Evolutionary conservation across 2,329 filamentous ascomycete genomes (phyloP), one percentile per base, ranked within the genome.

Genomic region (Falciphora oryzae): DNA sequence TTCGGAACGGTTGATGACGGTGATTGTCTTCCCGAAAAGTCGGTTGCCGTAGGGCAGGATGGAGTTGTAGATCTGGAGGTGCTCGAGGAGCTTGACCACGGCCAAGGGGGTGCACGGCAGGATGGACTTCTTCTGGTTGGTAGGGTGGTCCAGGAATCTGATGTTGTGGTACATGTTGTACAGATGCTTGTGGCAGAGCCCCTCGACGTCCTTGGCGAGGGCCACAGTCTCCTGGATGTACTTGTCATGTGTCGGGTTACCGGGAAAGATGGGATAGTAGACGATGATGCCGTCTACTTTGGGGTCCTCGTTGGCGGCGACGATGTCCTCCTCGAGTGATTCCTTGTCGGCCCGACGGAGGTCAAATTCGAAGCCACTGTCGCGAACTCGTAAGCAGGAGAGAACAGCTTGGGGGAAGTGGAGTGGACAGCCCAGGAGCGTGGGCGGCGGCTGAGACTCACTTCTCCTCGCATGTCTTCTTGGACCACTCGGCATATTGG

Each of bases 121-220:
- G 69, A 98, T 92, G 61, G 90, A 96, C 81, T 99, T 98, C 76
- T 92, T 91, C 65, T 81, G 83, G 76, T 92, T 91, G 58, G 83
- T 77, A 5, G 89, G 89, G 29, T 88, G 81, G 77, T 99, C 95
- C 65, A 99, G 83, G 81, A 93, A 98, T 69, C 95, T 92, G 72
- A 96, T 87, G 80, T 99, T 99, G 82, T 97, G 91, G 80, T 98
- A 99, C 93, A 99, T 97, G 84, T 99, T 99, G 85, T 94, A 93
- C 73, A 98, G 90, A 79, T 98, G 93, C 74, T 89, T 89, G 78
- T 97, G 94, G 71, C 90, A 92, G 65, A 99, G 86, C 50, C 95
- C 95, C 78, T 99, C 95, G 69, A 99, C 94, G 73, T 99, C 95
- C 78, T 99, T 98, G 76, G 85, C 80, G 58, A 97, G 84, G 65